A percentile compares a stretch with the other conserved stretches of the same genome.
Evolutionary conservation across 164 flowering plant species (phyloP).

Genomic region (Piper longum): DNA sequence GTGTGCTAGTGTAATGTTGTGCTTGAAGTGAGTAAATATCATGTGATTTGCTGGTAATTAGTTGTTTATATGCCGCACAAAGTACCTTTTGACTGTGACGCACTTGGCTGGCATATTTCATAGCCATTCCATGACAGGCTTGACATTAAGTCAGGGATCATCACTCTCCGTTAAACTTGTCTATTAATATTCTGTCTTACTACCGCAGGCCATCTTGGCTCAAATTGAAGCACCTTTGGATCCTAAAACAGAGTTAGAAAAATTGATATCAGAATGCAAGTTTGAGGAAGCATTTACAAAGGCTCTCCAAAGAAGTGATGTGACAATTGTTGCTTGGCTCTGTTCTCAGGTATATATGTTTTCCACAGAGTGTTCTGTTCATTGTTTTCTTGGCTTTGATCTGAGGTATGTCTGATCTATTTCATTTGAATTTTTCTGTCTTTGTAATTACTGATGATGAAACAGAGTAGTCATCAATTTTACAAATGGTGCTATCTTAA

Average conservation of each 20-base stretch:
- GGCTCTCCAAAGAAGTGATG: slow-evolving; percentile 90
- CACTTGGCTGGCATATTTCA: not conserved
- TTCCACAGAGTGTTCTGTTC: too few relatives aligned
- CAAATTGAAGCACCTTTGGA: slow-evolving; percentile 18
- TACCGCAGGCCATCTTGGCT: not conserved
- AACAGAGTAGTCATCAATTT: too few relatives aligned
- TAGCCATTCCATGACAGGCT: not conserved
- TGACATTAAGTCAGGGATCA: not conserved
- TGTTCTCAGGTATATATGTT: slow-evolving; percentile 62
- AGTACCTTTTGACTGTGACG: not conserved
- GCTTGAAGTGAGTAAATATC: too few relatives aligned
- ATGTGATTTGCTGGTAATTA: too few relatives aligned
- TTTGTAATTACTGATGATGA: too few relatives aligned
- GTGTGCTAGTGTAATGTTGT: too few relatives aligned
- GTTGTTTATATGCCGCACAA: not conserved
- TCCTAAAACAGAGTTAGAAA: slow-evolving; percentile 75
- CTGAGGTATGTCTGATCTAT: slow-evolving; percentile 40
- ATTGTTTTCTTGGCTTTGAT: slow-evolving; percentile 72
- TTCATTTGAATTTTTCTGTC: not conserved
- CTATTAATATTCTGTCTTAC: not conserved
- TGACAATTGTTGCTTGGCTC: slow-evolving; percentile 78
- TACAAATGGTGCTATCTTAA: too few relatives aligned
- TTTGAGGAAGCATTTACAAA: slow-evolving; percentile 83
- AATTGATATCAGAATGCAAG: slow-evolving; percentile 65
- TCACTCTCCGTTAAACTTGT: not conserved